These are phyloP conservation scores for Colletotrichum tofieldiae DNA, from an alignment of 2,329 filamentous ascomycete genomes.

Conservation along the genomic window DNA sequence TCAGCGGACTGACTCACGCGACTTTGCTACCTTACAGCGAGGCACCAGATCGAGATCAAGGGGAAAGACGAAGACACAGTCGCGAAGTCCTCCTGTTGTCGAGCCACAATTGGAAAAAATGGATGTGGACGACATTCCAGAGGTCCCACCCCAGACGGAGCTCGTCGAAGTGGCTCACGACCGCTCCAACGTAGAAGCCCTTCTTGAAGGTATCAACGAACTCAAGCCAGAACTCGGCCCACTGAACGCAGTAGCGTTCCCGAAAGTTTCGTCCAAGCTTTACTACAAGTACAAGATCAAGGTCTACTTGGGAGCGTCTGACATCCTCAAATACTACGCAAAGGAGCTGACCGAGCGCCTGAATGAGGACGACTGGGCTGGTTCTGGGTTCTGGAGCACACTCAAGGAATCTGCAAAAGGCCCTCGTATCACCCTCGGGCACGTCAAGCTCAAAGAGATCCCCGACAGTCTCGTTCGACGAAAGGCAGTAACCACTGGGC, in stretches of 20 bases:
- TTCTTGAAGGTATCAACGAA: slow-evolving; percentile 48
- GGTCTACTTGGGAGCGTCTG: slow-evolving; percentile 50
- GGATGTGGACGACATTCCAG: slow-evolving; percentile 35
- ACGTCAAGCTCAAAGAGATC: slow-evolving; percentile 25
- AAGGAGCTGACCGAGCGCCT: slow-evolving; percentile 48
- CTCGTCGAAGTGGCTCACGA: neutral
- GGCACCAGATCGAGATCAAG: slow-evolving; percentile 35
- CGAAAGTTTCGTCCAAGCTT: slow-evolving; percentile 52
- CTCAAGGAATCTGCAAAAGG: slow-evolving; percentile 44
- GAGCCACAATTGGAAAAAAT: slow-evolving; percentile 14
- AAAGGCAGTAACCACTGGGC: neutral
- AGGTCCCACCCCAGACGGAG: neutral
- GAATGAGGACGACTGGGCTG: slow-evolving; percentile 48
- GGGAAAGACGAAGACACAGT: slow-evolving; percentile 35
- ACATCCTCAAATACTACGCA: slow-evolving; percentile 57
- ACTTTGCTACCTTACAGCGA: slow-evolving; percentile 11
- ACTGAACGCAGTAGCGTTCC: slow-evolving; percentile 31
- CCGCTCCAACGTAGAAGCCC: slow-evolving; percentile 26
- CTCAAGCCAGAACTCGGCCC: slow-evolving; percentile 48
- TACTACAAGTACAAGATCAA: slow-evolving; percentile 56
- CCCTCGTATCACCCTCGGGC: slow-evolving; percentile 19
- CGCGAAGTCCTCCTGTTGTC: slow-evolving; percentile 10
- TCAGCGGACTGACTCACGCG: slow-evolving; percentile 21
- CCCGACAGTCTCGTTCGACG: slow-evolving; percentile 14
- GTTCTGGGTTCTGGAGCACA: slow-evolving; percentile 51